These are phyloP conservation scores for Globisporangium paroecandrum DNA, from an alignment of 352 stramenopile genomes.

Conservation along the genomic window DNA sequence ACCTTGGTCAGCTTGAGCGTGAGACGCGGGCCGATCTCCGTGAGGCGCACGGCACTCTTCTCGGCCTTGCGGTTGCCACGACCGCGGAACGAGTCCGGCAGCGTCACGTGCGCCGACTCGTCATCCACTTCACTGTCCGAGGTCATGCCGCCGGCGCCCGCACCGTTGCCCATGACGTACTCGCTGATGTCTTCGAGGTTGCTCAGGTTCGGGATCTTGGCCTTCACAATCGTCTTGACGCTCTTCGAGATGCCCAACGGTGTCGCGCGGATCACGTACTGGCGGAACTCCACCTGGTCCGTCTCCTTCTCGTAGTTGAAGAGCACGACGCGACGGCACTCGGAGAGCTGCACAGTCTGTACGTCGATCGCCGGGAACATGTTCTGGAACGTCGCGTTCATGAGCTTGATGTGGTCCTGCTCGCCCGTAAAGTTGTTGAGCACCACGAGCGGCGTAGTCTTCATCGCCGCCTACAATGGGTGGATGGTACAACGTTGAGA, in stretches of 20 bases:
- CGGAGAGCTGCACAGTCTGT: conserved; percentile 91
- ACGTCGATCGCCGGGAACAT: conserved; percentile 99
- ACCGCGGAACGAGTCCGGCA: conserved; percentile 91
- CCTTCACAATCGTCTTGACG: conserved; percentile 90
- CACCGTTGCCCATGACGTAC: conserved; percentile 88
- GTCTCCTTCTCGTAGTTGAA: conserved; percentile 95
- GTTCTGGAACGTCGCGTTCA: conserved; percentile 99
- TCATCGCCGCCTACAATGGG: conserved; percentile 45
- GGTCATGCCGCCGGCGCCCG: conserved; percentile 57
- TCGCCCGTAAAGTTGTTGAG: conserved; percentile 98
- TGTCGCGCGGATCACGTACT: conserved; percentile 96
- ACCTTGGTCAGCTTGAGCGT: conserved; percentile 96
- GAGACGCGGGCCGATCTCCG: conserved; percentile 95
- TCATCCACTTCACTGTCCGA: conserved; percentile 97
- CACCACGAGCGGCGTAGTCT: conserved; percentile 93
- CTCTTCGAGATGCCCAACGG: conserved; percentile 91
- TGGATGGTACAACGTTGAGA: background rate
- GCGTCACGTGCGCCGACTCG: conserved; percentile 87
- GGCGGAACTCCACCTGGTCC: conserved; percentile 94
- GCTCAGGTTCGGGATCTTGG: conserved; percentile 92
- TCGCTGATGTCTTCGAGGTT: conserved; percentile 96
- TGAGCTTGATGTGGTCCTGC: conserved; percentile 88
- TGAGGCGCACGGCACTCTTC: conserved; percentile 93
- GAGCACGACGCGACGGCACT: conserved; percentile 96
- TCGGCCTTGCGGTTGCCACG: conserved; percentile 90